Conservation (phyloP, 202 grass and related monocot genomes). For the Carex arenaria region DNA sequence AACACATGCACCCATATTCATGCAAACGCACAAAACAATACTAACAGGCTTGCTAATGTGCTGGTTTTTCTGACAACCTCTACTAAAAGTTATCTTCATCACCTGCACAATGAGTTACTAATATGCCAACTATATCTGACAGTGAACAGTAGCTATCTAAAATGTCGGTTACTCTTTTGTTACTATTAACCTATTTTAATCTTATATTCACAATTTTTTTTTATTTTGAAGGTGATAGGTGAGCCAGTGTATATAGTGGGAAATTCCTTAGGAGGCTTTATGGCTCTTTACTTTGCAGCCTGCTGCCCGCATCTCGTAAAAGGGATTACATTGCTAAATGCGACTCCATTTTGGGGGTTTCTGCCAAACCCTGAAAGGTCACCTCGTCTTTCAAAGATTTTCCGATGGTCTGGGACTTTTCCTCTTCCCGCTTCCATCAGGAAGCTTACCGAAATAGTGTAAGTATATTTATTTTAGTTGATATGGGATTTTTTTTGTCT, state of each 20-base stretch:
- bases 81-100: not conserved
- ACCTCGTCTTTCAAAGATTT: slow-evolving; percentile 66
- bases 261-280: slow-evolving; percentile 93
- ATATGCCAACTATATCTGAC: not conserved
- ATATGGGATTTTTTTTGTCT: not conserved
- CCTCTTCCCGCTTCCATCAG: slow-evolving; percentile 72
- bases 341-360: slow-evolving; percentile 96
- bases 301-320: slow-evolving; percentile 74
- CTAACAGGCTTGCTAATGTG: not conserved
- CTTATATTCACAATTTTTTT: slow-evolving; percentile 11
- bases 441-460: slow-evolving; percentile 81
- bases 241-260: slow-evolving; percentile 96
- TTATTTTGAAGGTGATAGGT: slow-evolving; percentile 64
- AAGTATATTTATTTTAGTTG: slow-evolving; percentile 29
- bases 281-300: slow-evolving; percentile 72
- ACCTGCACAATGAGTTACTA: not conserved
- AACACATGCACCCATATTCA: not conserved
- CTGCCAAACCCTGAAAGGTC: slow-evolving; percentile 84
- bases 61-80: not conserved
- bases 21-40: not conserved
- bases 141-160: not conserved
- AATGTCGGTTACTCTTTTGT: not conserved
- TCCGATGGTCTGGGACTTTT: slow-evolving; percentile 92
- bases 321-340: slow-evolving; percentile 91
- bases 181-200: not conserved